Base-by-base conservation (phyloP, 768 basidiomycete species). In the Lenzites betulinus region DNA sequence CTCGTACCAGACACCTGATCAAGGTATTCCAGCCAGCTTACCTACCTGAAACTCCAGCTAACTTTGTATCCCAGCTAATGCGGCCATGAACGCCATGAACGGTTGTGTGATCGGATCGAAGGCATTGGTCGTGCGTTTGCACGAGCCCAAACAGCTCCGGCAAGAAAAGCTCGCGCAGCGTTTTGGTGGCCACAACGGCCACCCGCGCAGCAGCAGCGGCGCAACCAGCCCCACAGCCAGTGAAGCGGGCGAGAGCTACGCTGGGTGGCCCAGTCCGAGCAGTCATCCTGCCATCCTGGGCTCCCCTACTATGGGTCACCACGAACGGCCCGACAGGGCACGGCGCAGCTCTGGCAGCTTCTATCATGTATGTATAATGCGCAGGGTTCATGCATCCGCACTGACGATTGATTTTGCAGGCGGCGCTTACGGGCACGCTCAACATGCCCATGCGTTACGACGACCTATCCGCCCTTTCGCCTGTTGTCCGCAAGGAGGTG, bases 141-240 rank as follows among this genome's bases (percentile, higher is more conserved):
- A 95, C 65, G 94, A 95, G 73, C 93, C 93, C 9, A 95, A 93
- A 71, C 90, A 93, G 70, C 74, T 94, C n/a, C 83, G 94, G 22
- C 90, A 93, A 70, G 92, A 93, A 75, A 93, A 94, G 65, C 79
- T 94, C 9, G 92, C 92, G 15, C 87, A 88, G 57, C 81, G 91
- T n/a, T 93, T 90, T 67, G 84, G 78, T 49, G 75, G 83, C 7
- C 84, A 87, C 65, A 91, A 90, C 66, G 87, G 88, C 16, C 92
- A 93, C 66, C 91, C 90, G 12, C 83, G 90, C 63, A 88, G 81
- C 61, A 83, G 88, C 2, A 91, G 89, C 66, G 93, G 93, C 13
- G 90, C 92, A 9, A 93, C 92, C 1, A 92, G 90, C 69, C 93
- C 93, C 15, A 86, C 91, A 2, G 82, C 84, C 8, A 92, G 90